phyloP scores from a whole-genome alignment of 2,329 filamentous ascomycete genomes.

The Ascochyta rabiei region DNA sequence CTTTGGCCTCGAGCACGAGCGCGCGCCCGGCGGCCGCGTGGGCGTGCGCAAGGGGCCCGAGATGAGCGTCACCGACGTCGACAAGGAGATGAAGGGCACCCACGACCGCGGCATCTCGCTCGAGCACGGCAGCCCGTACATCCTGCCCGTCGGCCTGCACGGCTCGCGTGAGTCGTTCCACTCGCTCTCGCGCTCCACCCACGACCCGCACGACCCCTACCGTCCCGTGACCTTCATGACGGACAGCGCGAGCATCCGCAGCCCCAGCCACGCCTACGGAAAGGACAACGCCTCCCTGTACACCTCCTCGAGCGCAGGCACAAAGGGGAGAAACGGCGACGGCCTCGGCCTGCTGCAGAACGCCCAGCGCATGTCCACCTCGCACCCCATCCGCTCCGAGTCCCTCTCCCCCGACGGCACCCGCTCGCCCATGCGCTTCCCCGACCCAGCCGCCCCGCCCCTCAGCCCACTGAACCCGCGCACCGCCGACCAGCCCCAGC shows the following conservation, averaged over 20 bases:
- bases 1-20: constrained; percentile 75
- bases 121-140: constrained; percentile 79
- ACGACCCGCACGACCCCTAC: constrained; percentile 83
- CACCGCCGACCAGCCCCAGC: constrained; percentile 22
- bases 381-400: constrained; percentile 53
- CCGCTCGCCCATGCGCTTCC: constrained; percentile 42
- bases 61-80: constrained; percentile 63
- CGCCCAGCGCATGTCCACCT: constrained; percentile 64
- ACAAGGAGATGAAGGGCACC: constrained; percentile 47
- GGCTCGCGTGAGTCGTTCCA: constrained; percentile 84
- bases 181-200: constrained; percentile 78
- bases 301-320: constrained; percentile 57
- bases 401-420: constrained; percentile 44
- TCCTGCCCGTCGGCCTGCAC: constrained; percentile 84
- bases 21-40: constrained; percentile 27
- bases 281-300: constrained; percentile 57
- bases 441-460: constrained; percentile 35
- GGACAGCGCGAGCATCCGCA: constrained; percentile 48
- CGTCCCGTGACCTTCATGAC: constrained; percentile 66
- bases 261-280: constrained; percentile 33
- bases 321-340: constrained; percentile 56
- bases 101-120: constrained; percentile 61
- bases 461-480: constrained; percentile 42
- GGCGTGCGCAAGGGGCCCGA: constrained; percentile 51
- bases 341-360: constrained; percentile 61